Evolutionary conservation across 352 stramenopile genomes (phyloP), one percentile per base, ranked within the genome.

Genomic region (Ophiocytium majus): DNA sequence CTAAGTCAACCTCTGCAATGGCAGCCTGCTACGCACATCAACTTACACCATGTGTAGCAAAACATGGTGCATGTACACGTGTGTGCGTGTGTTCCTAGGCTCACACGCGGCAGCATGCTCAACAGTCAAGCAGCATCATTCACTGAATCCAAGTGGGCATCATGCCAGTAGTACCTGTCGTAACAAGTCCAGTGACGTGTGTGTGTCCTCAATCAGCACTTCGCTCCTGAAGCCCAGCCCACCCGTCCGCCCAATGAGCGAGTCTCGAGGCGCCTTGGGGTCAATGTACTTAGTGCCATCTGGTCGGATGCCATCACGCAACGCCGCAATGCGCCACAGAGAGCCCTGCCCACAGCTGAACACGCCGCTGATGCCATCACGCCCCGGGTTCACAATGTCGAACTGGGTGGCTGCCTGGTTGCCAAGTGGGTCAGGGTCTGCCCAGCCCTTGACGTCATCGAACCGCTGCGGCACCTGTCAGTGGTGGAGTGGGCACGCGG

Each of bases 321-420:
- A 31, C 35, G 81, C 80, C 66, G 82, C 57, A 1, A 88, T 80
- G 34, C 84, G 81, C 84, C 84, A 88, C 23, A 88, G 33, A 23
- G 71, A 83, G 0, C 84, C 84, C 31, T 88, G 84, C 5, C 84
- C 84, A 37, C 84, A 86, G 57, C 74, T 83, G 0, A 85, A 9
- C 43, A 57, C 43, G 5, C 43, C 43, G 43, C 43, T 57, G 0
- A 87, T 81, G 14, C 86, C 86, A 74, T 89, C 86, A 49, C 83
- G 83, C n/a, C 86, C 86, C 10, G 50, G 81, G 80, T 89, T 89
- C 17, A 89, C 76, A 31, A 89, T 85, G 63, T 89, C 86, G 83
- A 89, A 89, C 50, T 89, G 83, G 1, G 80, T 85, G 23, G 83
- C 83, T 35, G 83, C 84, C 75, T 88, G 83, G 33, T 87, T 89